Conservation (phyloP, 257 asterid species). For the Rehmannia glutinosa region DNA sequence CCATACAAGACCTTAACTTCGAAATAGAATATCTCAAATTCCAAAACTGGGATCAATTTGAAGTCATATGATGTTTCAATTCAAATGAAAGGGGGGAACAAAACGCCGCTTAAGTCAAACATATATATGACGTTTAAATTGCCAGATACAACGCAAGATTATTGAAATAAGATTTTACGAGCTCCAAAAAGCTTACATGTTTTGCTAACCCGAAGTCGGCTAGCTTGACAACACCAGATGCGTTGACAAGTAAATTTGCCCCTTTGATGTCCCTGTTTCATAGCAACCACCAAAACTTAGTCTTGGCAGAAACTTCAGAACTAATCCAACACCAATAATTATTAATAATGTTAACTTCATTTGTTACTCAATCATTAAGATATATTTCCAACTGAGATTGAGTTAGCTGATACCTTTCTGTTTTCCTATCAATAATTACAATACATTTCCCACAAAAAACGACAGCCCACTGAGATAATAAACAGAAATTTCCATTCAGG, state of each 20-base stretch:
- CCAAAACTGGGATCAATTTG: too few relatives aligned
- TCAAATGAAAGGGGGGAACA: slow-evolving; percentile 16
- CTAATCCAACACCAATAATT: not conserved
- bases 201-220: slow-evolving; percentile 93
- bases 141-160: not conserved
- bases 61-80: slow-evolving; percentile 44
- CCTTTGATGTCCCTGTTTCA: slow-evolving; percentile 80
- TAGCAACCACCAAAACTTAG: slow-evolving; percentile 9
- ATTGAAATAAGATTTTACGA: not conserved
- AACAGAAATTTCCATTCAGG: not conserved
- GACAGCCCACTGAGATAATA: not conserved
- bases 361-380: not conserved
- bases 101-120: slow-evolving; percentile 40
- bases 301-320: slow-evolving; percentile 11
- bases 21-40: too few relatives aligned
- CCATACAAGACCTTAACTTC: too few relatives aligned
- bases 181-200: slow-evolving; percentile 48
- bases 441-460: not conserved
- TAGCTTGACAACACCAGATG: slow-evolving; percentile 83
- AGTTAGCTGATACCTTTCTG: not conserved
- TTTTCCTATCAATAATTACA: not conserved
- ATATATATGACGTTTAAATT: not conserved
- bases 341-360: not conserved
- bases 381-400: not conserved
- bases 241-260: slow-evolving; percentile 80